Conservation (phyloP, 208 protist species). For the Acanthamoeba healyi region DNA sequence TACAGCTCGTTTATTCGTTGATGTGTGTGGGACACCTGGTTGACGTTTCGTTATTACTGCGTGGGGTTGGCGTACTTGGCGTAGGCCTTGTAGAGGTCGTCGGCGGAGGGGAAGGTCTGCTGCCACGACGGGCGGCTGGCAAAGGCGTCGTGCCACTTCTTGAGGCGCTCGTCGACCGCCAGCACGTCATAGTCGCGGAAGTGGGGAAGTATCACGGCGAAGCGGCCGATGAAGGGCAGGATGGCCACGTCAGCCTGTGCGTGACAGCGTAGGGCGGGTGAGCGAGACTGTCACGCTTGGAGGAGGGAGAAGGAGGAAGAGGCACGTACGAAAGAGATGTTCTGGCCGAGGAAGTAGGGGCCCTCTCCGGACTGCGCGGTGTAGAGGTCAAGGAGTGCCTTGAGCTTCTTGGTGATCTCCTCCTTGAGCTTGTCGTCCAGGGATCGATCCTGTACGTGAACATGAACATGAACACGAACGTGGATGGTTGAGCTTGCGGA, state of each 20-base stretch:
- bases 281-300: background rate
- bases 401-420: slow-evolving; percentile 52
- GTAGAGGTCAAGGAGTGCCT: slow-evolving; percentile 31
- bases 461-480: background rate
- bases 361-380: background rate
- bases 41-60: background rate
- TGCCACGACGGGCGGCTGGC: slow-evolving; percentile 31
- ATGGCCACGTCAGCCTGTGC: slow-evolving; percentile 31
- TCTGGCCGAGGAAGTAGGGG: slow-evolving; percentile 66
- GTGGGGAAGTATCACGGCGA: background rate
- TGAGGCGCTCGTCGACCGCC: slow-evolving; percentile 56
- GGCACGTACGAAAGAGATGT: slow-evolving; percentile 19
- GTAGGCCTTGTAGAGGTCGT: background rate
- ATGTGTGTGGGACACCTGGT: background rate
- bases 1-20: background rate
- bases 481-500: too few species aligned
- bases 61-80: slow-evolving; percentile 39
- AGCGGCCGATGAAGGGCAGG: slow-evolving; percentile 44
- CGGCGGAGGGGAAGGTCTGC: background rate
- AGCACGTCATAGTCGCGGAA: slow-evolving; percentile 45
- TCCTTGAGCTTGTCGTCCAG: slow-evolving; percentile 65
- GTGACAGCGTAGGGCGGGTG: background rate
- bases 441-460: background rate
- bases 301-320: background rate
- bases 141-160: slow-evolving; percentile 48